Evolutionary conservation across 768 basidiomycete species (phyloP).

Genomic region (Tremella mesenterica): DNA sequence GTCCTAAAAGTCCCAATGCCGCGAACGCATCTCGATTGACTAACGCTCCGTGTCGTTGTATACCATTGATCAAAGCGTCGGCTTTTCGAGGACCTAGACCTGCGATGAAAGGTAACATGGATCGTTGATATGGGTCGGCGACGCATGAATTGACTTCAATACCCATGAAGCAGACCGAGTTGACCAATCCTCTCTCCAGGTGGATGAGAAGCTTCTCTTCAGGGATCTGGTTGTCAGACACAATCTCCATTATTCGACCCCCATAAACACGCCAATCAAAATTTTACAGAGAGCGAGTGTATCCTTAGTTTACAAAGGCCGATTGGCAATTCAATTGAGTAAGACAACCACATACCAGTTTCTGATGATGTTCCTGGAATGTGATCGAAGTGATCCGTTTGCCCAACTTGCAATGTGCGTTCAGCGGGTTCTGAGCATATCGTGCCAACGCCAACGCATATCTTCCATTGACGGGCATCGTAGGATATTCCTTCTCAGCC

Average conservation of each 20-base stretch:
- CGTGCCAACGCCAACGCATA: slow-evolving; percentile 92
- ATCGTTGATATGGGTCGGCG: slow-evolving; percentile 76
- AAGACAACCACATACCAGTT: slow-evolving; percentile 53
- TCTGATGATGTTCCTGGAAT: slow-evolving; percentile 77
- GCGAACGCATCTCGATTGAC: slow-evolving; percentile 83
- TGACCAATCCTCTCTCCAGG: slow-evolving; percentile 80
- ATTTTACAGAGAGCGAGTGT: too few relatives aligned
- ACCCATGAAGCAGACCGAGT: slow-evolving; percentile 82
- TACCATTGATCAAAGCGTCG: slow-evolving; percentile 63
- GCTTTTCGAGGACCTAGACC: slow-evolving; percentile 94
- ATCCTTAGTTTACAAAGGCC: too few relatives aligned
- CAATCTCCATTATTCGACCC: not conserved
- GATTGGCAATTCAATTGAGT: too few relatives aligned
- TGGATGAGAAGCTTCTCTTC: slow-evolving; percentile 69
- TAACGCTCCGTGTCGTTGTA: slow-evolving; percentile 74
- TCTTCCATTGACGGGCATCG: slow-evolving; percentile 66
- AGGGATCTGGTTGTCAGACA: slow-evolving; percentile 56
- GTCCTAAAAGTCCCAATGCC: slow-evolving; percentile 66
- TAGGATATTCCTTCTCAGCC: slow-evolving; percentile 71
- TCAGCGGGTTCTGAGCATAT: slow-evolving; percentile 85
- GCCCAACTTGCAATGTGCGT: slow-evolving; percentile 86
- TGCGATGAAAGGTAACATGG: slow-evolving; percentile 78
- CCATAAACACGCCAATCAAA: too few relatives aligned
- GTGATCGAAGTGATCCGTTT: slow-evolving; percentile 71
- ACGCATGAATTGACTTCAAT: slow-evolving; percentile 94